Conservation (phyloP, 2,329 filamentous ascomycete genomes). For the Aspergillus fumigatiaffinis region DNA sequence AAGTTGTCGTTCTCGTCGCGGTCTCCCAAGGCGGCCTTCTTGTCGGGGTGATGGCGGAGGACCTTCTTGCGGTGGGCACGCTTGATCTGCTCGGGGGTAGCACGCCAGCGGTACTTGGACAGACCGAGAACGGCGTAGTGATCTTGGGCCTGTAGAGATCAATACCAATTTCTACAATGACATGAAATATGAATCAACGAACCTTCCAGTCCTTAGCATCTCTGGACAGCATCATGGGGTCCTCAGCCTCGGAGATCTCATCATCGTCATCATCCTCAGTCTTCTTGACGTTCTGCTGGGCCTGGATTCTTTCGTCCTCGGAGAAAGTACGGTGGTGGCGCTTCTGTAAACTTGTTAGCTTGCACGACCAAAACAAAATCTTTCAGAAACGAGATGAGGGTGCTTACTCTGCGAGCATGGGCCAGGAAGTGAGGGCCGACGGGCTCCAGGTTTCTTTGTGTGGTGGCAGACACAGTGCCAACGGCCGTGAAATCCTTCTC, state of each 20-base stretch:
- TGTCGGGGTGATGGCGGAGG: constrained; percentile 96
- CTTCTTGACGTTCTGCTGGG: constrained; percentile 91
- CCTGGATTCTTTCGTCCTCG: constrained; percentile 96
- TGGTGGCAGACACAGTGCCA: constrained; percentile 69
- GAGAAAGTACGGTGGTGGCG: constrained; percentile 97
- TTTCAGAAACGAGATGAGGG: too few species aligned
- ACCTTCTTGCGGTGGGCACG: constrained; percentile 99
- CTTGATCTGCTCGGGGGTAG: constrained; percentile 98
- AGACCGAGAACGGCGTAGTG: constrained; percentile 96
- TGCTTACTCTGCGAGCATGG: constrained; percentile 73
- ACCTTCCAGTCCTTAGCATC: constrained; percentile 99
- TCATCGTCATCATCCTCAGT: constrained; percentile 85
- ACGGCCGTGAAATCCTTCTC: constrained; percentile 91
- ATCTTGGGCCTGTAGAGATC: constrained; percentile 68
- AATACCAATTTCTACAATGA: constrained; percentile 3
- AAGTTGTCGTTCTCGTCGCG: constrained; percentile 88
- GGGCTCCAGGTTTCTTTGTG: constrained; percentile 86
- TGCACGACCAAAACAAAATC: constrained; percentile 37
- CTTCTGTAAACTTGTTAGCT: constrained; percentile 44
- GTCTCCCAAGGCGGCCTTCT: constrained; percentile 87
- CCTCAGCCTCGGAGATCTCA: constrained; percentile 91
- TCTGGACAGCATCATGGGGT: constrained; percentile 83
- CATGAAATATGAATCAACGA: constrained; percentile 21
- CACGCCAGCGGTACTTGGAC: constrained; percentile 85
- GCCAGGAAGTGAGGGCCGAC: constrained; percentile 97